These are phyloP conservation scores for Microdochium bolleyi DNA, from an alignment of 2,329 filamentous ascomycete species.

Conservation along the genomic window DNA sequence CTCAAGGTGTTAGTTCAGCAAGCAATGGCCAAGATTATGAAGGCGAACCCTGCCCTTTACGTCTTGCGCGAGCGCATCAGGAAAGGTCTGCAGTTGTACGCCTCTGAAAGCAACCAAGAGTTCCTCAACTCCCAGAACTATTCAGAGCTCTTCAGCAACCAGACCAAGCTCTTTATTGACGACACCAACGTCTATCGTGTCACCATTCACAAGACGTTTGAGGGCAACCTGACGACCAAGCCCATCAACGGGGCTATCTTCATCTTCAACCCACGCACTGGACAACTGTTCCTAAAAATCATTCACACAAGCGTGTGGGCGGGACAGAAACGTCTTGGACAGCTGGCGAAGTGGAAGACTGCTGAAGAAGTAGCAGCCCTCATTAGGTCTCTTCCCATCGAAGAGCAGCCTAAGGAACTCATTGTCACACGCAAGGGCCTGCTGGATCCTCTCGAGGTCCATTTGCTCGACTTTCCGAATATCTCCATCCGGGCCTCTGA, in stretches of 20 bases:
- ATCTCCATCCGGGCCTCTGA: slow-evolving; percentile 98
- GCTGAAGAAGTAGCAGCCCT: slow-evolving; percentile 98
- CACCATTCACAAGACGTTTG: slow-evolving; percentile 99
- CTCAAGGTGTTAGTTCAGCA: slow-evolving; percentile 93
- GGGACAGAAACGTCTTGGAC: slow-evolving; percentile 96
- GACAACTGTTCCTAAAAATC: slow-evolving; percentile 96
- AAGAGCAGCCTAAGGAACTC: slow-evolving; percentile 97
- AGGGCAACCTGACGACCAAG: slow-evolving; percentile 97
- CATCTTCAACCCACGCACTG: slow-evolving; percentile 98
- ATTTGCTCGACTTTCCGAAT: slow-evolving; percentile 96
- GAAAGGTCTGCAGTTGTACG: slow-evolving; percentile 95
- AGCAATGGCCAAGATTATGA: slow-evolving; percentile 99
- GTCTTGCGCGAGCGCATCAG: slow-evolving; percentile 95
- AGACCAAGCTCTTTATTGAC: slow-evolving; percentile 97
- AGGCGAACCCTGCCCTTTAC: slow-evolving; percentile 94
- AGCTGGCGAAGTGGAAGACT: slow-evolving; percentile 98
- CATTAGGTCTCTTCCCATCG: slow-evolving; percentile 88
- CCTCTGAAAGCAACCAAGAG: slow-evolving; percentile 97
- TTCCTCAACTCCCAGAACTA: slow-evolving; percentile 99
- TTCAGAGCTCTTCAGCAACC: slow-evolving; percentile 97
- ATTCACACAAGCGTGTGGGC: slow-evolving; percentile 99
- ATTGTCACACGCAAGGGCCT: slow-evolving; percentile 98
- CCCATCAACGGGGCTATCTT: slow-evolving; percentile 99
- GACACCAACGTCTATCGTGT: slow-evolving; percentile 99
- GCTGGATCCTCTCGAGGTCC: slow-evolving; percentile 92